Evolutionary conservation across 2,329 filamentous ascomycete species (phyloP).

Genomic region (Penicillium sp.): DNA sequence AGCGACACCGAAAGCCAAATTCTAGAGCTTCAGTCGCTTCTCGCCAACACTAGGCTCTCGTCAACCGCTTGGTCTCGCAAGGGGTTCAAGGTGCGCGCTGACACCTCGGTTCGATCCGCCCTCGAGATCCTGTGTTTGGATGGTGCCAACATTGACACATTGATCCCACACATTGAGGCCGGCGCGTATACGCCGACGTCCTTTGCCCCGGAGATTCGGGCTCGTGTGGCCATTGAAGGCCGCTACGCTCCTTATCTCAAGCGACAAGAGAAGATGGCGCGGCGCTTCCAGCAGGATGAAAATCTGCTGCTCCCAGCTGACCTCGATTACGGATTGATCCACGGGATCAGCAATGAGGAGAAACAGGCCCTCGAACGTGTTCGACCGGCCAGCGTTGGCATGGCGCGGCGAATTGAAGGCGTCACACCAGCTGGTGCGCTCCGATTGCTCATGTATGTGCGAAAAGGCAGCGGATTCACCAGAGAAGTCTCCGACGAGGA

Average conservation of each 20-base stretch:
- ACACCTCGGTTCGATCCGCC: constrained; percentile 62
- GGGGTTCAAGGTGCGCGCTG: constrained; percentile 64
- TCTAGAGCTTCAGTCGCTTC: constrained; percentile 55
- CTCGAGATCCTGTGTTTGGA: constrained; percentile 72
- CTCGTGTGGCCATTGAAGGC: constrained; percentile 72
- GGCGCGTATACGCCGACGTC: constrained; percentile 47
- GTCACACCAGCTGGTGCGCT: constrained; percentile 46
- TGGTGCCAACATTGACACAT: constrained; percentile 52
- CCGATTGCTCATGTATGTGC: constrained; percentile 41
- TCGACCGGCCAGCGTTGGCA: constrained; percentile 76
- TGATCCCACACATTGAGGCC: constrained; percentile 51
- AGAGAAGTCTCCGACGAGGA: constrained; percentile 11
- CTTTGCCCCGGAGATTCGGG: constrained; percentile 51
- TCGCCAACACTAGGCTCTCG: constrained; percentile 55
- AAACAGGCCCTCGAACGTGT: constrained; percentile 63
- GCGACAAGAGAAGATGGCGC: constrained; percentile 62
- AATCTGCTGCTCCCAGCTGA: constrained; percentile 63
- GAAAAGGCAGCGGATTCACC: constrained; percentile 22
- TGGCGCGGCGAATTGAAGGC: constrained; percentile 82
- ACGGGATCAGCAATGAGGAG: constrained; percentile 75
- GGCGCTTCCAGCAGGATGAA: constrained; percentile 70
- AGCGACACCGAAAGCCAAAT: constrained; percentile 61
- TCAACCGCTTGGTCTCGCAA: constrained; percentile 61
- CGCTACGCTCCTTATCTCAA: constrained; percentile 80
- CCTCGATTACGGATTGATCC: constrained; percentile 67